Evolutionary conservation across 257 asterid genomes (phyloP), one percentile per base, ranked within the genome.

Genomic region (Penstemon davidsonii): DNA sequence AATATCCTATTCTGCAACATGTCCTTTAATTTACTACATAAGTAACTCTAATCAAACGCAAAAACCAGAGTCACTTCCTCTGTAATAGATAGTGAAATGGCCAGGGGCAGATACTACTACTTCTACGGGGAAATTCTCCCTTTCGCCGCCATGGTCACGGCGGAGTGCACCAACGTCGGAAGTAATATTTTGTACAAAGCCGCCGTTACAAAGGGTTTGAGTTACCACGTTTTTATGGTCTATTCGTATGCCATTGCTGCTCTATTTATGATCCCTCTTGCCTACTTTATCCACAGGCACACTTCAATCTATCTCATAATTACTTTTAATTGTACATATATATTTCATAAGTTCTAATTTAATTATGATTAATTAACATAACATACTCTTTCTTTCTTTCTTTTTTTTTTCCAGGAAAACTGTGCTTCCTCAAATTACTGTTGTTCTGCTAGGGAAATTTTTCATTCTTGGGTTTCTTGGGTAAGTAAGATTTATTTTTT

Each of bases 391-490:
- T n/a, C 5, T 8, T 25, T 1, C 1, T 2, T 25, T 25, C 2
- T 25, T 1, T 37, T 0, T 7, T 8, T 37, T 58, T 55, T 25
- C 2, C 73, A 68, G 75, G 79, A 55, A 66, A 56, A 41, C 39
- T 9, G 15, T 6, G 2, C 68, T 62, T 38, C 77, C 82, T 6
- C 77, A 79, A 4, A 49, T 80, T 12, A 73, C 55, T 1, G 12
- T 70, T 43, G n/a, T 58, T 25, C 60, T 76, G 18, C 50, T 76
- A 5, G 70, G 54, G 13, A 73, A 64, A 41, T 66, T 76, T 43
- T 80, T 70, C 68, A 50, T 80, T 8, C 73, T 80, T 50, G 72
- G 79, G 42, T 58, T 80, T 1, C 25, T 80, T 49, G 84, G 84
- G 79, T 80, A 66, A 4, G 64, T 11, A 64, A 37, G 10, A 8